Percentiles rank a stretch among this genome's conserved stretches.
These are phyloP conservation scores for Podospora pseudopauciseta DNA, from an alignment of 495 filamentous ascomycete genomes.

Conservation along the genomic window DNA sequence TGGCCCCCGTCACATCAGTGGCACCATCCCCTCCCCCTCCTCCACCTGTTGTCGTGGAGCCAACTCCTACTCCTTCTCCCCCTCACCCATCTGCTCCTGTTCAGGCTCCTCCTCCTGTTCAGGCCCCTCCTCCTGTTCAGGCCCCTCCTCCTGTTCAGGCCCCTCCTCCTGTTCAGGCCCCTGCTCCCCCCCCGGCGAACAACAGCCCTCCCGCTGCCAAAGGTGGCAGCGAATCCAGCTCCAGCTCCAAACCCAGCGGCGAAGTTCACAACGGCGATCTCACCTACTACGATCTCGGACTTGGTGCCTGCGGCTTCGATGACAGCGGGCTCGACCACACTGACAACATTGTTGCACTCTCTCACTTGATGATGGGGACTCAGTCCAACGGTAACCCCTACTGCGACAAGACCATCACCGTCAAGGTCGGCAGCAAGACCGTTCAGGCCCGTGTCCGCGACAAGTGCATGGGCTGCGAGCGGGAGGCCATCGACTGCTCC, in stretches of 20 bases:
- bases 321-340: slow-evolving; percentile 38
- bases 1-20: slow-evolving; percentile 11
- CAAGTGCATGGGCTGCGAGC: slow-evolving; percentile 68
- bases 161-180: slow-evolving; percentile 2
- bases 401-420: slow-evolving; percentile 65
- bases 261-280: slow-evolving; percentile 36
- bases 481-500: slow-evolving; percentile 46
- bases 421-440: slow-evolving; percentile 54
- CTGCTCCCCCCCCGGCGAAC: slow-evolving; percentile 4
- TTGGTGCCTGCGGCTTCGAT: slow-evolving; percentile 46
- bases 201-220: slow-evolving; percentile 22
- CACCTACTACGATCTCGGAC: slow-evolving; percentile 45
- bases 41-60: slow-evolving; percentile 8
- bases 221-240: slow-evolving; percentile 14
- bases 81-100: slow-evolving; percentile 12
- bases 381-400: slow-evolving; percentile 53
- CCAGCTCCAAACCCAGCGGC: neutral
- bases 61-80: slow-evolving; percentile 10
- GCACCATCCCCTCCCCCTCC: slow-evolving; percentile 6
- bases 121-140: slow-evolving; percentile 3
- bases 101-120: slow-evolving; percentile 17
- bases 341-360: slow-evolving; percentile 46
- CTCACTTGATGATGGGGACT: slow-evolving; percentile 39
- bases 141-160: slow-evolving; percentile 2
- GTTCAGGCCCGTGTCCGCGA: slow-evolving; percentile 58